Evolutionary conservation across 2,329 filamentous ascomycete species (phyloP).

Genomic region (Aureobasidium sp.): DNA sequence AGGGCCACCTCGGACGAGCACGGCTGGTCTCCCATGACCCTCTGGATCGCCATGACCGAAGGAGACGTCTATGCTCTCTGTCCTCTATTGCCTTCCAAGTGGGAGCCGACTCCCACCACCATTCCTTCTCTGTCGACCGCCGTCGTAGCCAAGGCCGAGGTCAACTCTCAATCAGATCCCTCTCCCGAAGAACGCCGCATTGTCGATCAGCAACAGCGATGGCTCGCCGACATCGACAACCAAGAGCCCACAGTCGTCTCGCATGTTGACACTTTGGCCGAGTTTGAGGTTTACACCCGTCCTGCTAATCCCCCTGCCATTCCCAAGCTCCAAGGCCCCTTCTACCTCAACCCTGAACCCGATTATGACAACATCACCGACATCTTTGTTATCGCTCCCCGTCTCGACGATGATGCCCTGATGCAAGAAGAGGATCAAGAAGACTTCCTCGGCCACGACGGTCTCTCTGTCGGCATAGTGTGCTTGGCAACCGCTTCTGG

Average conservation of each 20-base stretch:
- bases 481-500: constrained; percentile 51
- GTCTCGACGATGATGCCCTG: constrained; percentile 46
- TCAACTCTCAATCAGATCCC: constrained; percentile 35
- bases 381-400: constrained; percentile 51
- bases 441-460: constrained; percentile 39
- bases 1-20: constrained; percentile 50
- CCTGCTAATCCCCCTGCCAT: constrained; percentile 49
- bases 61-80: constrained; percentile 92
- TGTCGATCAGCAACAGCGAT: constrained; percentile 50
- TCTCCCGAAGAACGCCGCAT: constrained; percentile 39
- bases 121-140: constrained; percentile 77
- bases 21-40: constrained; percentile 87
- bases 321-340: constrained; percentile 57
- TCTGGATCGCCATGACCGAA: constrained; percentile 93
- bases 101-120: constrained; percentile 64
- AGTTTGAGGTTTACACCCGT: constrained; percentile 49
- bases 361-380: constrained; percentile 54
- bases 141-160: constrained; percentile 63
- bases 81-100: constrained; percentile 78
- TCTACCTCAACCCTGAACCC: constrained; percentile 45
- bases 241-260: constrained; percentile 43
- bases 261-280: constrained; percentile 35
- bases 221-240: constrained; percentile 50
- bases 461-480: constrained; percentile 50
- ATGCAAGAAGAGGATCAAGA: constrained; percentile 47